These are phyloP conservation scores for Parafenestella ontariensis DNA, from an alignment of 2,329 filamentous ascomycete genomes.

Conservation along the genomic window DNA sequence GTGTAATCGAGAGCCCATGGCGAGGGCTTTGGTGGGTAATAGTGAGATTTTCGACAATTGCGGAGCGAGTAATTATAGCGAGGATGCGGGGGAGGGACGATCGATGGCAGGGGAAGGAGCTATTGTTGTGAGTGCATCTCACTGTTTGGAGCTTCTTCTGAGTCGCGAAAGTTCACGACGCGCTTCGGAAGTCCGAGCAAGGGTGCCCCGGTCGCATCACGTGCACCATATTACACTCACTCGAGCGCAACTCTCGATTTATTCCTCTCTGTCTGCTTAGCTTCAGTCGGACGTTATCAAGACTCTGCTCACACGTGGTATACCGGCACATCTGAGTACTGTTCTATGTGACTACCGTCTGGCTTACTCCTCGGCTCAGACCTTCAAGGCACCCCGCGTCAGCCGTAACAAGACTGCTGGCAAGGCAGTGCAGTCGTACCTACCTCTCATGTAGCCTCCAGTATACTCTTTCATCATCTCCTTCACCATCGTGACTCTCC, in stretches of 20 bases:
- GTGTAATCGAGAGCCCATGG: slow-evolving; percentile 77
- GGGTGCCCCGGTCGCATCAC: slow-evolving; percentile 36
- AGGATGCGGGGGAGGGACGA: neutral
- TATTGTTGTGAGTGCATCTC: slow-evolving; percentile 30
- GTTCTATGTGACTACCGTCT: too few relatives aligned
- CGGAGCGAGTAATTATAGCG: too few relatives aligned
- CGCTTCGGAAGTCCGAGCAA: slow-evolving; percentile 33
- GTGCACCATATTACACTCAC: slow-evolving; percentile 21
- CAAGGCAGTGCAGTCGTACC: neutral
- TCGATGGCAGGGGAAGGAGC: neutral
- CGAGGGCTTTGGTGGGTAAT: too few relatives aligned
- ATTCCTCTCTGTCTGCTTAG: neutral
- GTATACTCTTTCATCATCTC: neutral
- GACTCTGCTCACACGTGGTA: too few relatives aligned
- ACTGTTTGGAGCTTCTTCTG: slow-evolving; percentile 26
- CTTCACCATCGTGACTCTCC: neutral
- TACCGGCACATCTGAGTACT: too few relatives aligned
- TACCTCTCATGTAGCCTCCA: neutral
- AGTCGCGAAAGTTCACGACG: slow-evolving; percentile 43
- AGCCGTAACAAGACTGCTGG: neutral
- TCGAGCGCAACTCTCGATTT: neutral
- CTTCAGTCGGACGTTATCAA: neutral
- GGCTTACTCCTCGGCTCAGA: neutral
- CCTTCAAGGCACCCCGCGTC: neutral
- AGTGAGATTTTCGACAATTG: too few relatives aligned